These are phyloP conservation scores for Flaveria floridana DNA, from an alignment of 140 eudicot genomes.

Conservation along the genomic window DNA sequence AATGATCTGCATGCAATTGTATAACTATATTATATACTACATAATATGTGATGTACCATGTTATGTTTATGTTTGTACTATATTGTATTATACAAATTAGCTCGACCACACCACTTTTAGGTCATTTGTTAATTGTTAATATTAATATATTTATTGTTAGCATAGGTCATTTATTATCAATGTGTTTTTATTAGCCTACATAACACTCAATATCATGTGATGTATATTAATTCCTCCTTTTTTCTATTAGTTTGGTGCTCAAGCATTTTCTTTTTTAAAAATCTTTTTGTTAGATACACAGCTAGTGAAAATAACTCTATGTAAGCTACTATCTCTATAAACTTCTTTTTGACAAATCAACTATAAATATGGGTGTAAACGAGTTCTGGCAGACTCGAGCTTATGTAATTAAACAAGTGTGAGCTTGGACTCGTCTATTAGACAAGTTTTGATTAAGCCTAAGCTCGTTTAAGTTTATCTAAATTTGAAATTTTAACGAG, in stretches of 20 bases:
- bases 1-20: too few species aligned
- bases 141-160: not conserved
- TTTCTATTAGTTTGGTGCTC: not conserved
- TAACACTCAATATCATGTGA: constrained; percentile 7
- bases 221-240: not conserved
- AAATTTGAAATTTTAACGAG: too few species aligned
- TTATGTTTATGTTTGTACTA: too few species aligned
- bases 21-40: too few species aligned
- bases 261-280: not conserved
- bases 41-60: too few species aligned
- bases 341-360: too few species aligned
- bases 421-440: not conserved
- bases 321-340: not conserved
- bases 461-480: too few species aligned
- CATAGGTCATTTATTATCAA: not conserved
- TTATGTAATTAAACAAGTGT: not conserved
- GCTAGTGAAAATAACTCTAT: not conserved
- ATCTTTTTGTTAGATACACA: not conserved
- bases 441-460: too few species aligned
- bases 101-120: not conserved
- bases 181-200: not conserved
- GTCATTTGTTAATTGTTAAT: not conserved
- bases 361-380: not conserved
- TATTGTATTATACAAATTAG: not conserved
- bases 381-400: not conserved